Evolutionary conservation across 768 basidiomycete species (phyloP).

Genomic region (Cyclocybe cylindracea): DNA sequence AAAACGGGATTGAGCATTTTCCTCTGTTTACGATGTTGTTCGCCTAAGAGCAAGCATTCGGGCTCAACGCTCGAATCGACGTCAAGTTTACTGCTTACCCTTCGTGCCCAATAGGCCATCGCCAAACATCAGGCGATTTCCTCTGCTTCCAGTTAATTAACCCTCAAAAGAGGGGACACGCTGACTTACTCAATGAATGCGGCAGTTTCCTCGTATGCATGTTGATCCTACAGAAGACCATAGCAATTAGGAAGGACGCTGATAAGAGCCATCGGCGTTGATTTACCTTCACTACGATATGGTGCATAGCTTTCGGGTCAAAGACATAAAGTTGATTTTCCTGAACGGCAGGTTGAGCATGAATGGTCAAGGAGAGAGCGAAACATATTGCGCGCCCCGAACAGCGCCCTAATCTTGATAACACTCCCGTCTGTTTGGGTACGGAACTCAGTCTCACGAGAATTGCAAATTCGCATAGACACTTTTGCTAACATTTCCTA

Average conservation of each 20-base stretch:
- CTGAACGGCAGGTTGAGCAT: conserved; percentile 9
- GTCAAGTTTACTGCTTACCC: conserved; percentile 9
- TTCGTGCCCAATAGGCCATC: conserved; percentile 8
- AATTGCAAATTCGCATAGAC: too few relatives aligned
- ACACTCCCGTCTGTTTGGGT: conserved; percentile 28
- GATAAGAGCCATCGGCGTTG: neutral
- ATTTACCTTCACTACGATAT: conserved; percentile 42
- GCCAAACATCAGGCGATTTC: conserved; percentile 9
- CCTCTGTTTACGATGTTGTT: conserved; percentile 36
- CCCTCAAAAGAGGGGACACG: neutral
- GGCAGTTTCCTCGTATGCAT: conserved; percentile 26
- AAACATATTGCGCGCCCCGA: conserved; percentile 27
- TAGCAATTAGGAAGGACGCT: neutral
- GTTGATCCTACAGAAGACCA: conserved; percentile 23
- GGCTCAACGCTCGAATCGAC: neutral
- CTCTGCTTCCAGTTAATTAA: neutral
- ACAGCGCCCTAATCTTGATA: conserved; percentile 28
- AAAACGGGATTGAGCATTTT: conserved; percentile 35
- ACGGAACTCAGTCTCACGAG: neutral
- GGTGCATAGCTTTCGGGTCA: conserved; percentile 45
- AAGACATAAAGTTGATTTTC: conserved; percentile 37
- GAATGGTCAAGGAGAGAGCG: neutral
- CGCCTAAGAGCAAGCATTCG: conserved; percentile 22
- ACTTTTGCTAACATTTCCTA: conserved; percentile 24
- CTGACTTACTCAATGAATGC: conserved; percentile 25